Conservation (phyloP, 352 stramenopile species). For the Phytophthora megakarya region DNA sequence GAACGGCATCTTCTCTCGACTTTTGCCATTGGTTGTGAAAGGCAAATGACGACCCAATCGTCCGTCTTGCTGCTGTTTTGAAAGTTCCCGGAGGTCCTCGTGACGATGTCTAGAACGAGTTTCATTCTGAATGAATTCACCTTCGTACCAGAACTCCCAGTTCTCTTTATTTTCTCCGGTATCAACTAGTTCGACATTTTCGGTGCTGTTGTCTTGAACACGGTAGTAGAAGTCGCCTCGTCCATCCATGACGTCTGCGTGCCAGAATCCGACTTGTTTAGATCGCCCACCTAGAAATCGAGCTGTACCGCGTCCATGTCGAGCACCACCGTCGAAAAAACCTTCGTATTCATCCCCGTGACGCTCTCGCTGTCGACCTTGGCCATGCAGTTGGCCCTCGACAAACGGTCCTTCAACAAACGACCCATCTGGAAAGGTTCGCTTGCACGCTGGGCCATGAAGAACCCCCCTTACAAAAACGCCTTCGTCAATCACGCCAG, state of each 20-base stretch:
- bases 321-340: conserved; percentile 59
- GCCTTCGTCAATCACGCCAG: conserved; percentile 67
- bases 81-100: conserved; percentile 47
- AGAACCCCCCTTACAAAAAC: conserved; percentile 61
- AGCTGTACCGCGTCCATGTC: conserved; percentile 46
- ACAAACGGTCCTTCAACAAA: conserved; percentile 53
- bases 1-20: conserved; percentile 61
- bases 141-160: conserved; percentile 80
- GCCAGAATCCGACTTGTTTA: conserved; percentile 70
- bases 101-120: conserved; percentile 61
- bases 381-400: conserved; percentile 53
- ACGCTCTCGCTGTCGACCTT: conserved; percentile 38
- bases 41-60: conserved; percentile 36
- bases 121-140: conserved; percentile 63
- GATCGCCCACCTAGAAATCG: conserved; percentile 42
- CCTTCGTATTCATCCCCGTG: conserved; percentile 65
- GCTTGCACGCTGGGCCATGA: conserved; percentile 50
- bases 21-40: conserved; percentile 78
- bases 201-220: neutral
- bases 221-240: conserved; percentile 64
- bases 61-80: conserved; percentile 2
- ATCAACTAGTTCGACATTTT: neutral
- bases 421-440: conserved; percentile 56
- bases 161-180: conserved; percentile 16
- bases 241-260: conserved; percentile 64